Conservation (phyloP, 2,329 filamentous ascomycete genomes). For the Hypomyces perniciosus region DNA sequence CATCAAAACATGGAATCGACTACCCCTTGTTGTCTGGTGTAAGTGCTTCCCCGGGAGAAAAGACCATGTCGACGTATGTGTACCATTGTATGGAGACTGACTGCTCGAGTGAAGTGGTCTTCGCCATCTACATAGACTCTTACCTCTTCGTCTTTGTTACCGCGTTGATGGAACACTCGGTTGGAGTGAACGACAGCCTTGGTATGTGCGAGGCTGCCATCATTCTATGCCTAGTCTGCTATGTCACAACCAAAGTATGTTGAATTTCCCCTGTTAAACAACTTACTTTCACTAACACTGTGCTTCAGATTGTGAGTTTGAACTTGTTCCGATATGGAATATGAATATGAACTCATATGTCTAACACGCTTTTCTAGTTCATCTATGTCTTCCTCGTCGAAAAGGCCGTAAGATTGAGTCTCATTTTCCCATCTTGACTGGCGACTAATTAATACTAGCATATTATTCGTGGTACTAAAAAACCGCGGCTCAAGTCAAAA, state of each 20-base stretch:
- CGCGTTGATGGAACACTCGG: constrained; percentile 49
- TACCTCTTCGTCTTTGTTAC: constrained; percentile 54
- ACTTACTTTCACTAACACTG: not conserved
- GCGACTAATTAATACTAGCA: constrained; percentile 31
- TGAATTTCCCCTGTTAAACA: not conserved
- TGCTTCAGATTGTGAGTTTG: constrained; percentile 27
- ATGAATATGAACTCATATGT: too few relatives aligned
- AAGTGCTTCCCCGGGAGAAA: constrained; percentile 17
- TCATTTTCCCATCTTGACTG: constrained; percentile 2
- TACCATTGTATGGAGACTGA: not conserved
- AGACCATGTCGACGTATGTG: too few relatives aligned
- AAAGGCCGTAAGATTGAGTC: constrained; percentile 44
- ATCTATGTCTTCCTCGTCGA: constrained; percentile 63
- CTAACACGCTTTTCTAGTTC: constrained; percentile 28
- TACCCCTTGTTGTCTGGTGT: constrained; percentile 41
- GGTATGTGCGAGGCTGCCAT: constrained; percentile 52
- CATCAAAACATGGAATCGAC: constrained; percentile 33
- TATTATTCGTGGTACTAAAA: constrained; percentile 50
- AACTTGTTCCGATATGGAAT: not conserved
- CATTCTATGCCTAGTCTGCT: constrained; percentile 54
- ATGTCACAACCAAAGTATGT: constrained; percentile 55
- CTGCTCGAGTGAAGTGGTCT: constrained; percentile 40
- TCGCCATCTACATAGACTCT: constrained; percentile 55
- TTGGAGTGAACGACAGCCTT: constrained; percentile 47
- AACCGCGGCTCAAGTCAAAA: constrained; percentile 47